These are phyloP conservation scores for Solanum chmielewskii DNA, from an alignment of 257 asterid species.

Conservation along the genomic window DNA sequence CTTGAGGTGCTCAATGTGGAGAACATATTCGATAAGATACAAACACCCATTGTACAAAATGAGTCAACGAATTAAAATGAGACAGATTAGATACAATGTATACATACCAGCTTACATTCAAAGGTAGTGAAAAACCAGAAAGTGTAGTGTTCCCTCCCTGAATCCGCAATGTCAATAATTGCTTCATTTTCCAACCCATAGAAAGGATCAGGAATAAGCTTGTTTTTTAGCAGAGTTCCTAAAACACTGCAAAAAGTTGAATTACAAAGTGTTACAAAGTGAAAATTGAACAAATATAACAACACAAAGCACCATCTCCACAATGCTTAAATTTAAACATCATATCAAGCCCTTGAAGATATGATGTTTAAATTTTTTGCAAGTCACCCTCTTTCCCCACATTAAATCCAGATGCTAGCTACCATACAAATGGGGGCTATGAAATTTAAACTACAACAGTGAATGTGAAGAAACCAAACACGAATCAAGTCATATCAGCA, in stretches of 20 bases:
- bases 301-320: not conserved
- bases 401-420: not conserved
- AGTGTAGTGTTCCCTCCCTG: conserved; percentile 89
- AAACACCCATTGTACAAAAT: not conserved
- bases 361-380: not conserved
- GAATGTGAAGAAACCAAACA: not conserved
- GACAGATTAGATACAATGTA: not conserved
- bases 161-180: conserved; percentile 75
- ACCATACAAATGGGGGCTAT: not conserved
- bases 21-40: not conserved
- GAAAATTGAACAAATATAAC: not conserved
- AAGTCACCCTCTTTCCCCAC: not conserved
- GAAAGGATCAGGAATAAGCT: conserved; percentile 85
- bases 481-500: not conserved
- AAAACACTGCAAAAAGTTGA: conserved; percentile 48
- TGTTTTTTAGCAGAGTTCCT: conserved; percentile 82
- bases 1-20: not conserved
- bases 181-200: conserved; percentile 82
- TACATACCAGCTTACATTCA: conserved; percentile 66
- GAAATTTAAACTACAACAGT: not conserved
- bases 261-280: not conserved
- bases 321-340: not conserved
- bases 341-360: not conserved
- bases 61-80: not conserved
- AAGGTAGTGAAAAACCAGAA: conserved; percentile 89